phyloP scores from a whole-genome alignment of 2,329 filamentous ascomycete genomes.

The Lasiodiplodia sp. region DNA sequence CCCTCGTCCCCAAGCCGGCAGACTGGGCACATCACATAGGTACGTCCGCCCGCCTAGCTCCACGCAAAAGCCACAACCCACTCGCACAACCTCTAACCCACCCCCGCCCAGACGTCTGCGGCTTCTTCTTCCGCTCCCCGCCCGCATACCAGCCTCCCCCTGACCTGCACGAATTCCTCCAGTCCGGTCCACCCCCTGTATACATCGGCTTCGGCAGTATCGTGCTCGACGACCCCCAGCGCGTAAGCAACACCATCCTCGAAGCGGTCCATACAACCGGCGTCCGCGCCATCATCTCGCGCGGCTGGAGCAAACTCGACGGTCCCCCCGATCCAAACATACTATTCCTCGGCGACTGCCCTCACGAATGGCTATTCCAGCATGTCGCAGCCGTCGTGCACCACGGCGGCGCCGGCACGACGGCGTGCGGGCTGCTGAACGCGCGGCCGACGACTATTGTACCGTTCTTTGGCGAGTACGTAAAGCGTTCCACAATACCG shows the following conservation, averaged over 20 bases:
- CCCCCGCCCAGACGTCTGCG: constrained; percentile 50
- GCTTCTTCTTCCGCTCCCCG: constrained; percentile 54
- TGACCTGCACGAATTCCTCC: constrained; percentile 54
- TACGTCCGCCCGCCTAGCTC: too few relatives aligned
- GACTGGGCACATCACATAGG: constrained; percentile 51
- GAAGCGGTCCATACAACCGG: constrained; percentile 51
- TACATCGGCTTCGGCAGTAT: constrained; percentile 67
- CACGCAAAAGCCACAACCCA: too few relatives aligned
- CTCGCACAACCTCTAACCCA: too few relatives aligned
- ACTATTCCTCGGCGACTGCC: constrained; percentile 61
- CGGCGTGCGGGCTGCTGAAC: constrained; percentile 61
- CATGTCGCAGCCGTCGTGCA: constrained; percentile 64
- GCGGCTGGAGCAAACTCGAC: constrained; percentile 60
- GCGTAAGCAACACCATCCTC: constrained; percentile 55
- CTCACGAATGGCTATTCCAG: constrained; percentile 67
- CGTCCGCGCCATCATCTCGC: constrained; percentile 60
- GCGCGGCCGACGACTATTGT: constrained; percentile 62
- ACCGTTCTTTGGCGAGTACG: constrained; percentile 65
- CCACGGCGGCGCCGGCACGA: constrained; percentile 67
- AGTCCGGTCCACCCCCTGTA: constrained; percentile 56
- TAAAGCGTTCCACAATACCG: too few relatives aligned
- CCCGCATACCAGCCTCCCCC: constrained; percentile 50
- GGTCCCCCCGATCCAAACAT: constrained; percentile 48
- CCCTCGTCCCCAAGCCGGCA: constrained; percentile 49
- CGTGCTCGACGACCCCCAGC: constrained; percentile 59